A percentile compares a stretch with the other conserved stretches of the same genome.
Evolutionary conservation across 1,284 basidiomycete genomes (phyloP).

Genomic region (Cystobasidium pallidum): DNA sequence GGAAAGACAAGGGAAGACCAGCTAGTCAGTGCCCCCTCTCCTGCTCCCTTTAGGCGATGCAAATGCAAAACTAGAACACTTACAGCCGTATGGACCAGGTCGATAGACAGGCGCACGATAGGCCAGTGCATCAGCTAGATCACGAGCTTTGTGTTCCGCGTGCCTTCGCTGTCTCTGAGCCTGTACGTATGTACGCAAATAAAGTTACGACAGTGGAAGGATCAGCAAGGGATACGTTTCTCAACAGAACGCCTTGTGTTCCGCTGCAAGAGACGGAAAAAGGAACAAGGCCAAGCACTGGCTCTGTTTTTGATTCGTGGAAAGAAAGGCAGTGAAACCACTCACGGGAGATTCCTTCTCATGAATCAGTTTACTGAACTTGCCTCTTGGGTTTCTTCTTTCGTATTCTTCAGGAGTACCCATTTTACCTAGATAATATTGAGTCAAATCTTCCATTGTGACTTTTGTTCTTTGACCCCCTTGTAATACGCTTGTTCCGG

Average conservation of each 20-base stretch:
- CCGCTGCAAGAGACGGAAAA: too few species aligned
- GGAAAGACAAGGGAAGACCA: too few species aligned
- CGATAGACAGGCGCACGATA: conserved; percentile 29
- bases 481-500: conserved; percentile 16
- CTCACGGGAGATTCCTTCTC: conserved; percentile 38
- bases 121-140: conserved; percentile 32
- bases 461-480: conserved; percentile 17
- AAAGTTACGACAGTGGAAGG: not conserved
- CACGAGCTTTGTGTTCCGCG: conserved; percentile 32
- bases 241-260: too few species aligned
- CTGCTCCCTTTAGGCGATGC: not conserved
- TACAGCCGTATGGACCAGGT: conserved; percentile 38
- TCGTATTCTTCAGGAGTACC: conserved; percentile 43
- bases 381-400: conserved; percentile 27
- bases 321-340: too few species aligned
- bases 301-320: too few species aligned
- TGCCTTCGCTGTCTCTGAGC: conserved; percentile 36
- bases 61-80: not conserved
- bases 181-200: not conserved
- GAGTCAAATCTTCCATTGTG: conserved; percentile 39
- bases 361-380: conserved; percentile 35
- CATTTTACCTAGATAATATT: conserved; percentile 41
- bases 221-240: too few species aligned
- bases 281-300: too few species aligned
- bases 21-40: too few species aligned